phyloP scores from a whole-genome alignment of 2,329 filamentous ascomycete genomes.

The Fusarium chaquense region DNA sequence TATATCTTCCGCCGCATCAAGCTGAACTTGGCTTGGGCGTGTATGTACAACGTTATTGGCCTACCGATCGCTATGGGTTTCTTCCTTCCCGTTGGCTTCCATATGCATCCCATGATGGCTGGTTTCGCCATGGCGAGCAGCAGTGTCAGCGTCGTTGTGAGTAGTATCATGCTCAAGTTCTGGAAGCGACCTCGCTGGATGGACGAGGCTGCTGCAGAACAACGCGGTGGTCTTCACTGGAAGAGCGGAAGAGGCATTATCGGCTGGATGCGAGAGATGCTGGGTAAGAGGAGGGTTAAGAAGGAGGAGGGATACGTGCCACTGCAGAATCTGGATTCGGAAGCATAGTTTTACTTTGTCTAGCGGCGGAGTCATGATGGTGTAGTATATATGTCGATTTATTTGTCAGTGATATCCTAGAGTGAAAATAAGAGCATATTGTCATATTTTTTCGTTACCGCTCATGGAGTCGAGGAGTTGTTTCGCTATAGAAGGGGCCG shows the following conservation, averaged over 20 bases:
- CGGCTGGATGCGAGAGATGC: constrained; percentile 57
- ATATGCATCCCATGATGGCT: constrained; percentile 93
- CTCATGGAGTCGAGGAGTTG: background rate
- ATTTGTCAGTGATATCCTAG: constrained; percentile 25
- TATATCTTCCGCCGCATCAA: constrained; percentile 94
- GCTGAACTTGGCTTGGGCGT: constrained; percentile 92
- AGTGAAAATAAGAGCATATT: constrained; percentile 20
- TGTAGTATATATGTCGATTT: constrained; percentile 12
- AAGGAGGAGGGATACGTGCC: constrained; percentile 71
- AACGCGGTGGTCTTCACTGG: constrained; percentile 61
- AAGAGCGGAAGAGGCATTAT: constrained; percentile 59
- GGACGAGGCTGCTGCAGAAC: constrained; percentile 75
- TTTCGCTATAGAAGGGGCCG: background rate
- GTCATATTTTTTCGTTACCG: background rate
- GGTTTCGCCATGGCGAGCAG: constrained; percentile 94
- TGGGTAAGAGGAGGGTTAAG: constrained; percentile 53
- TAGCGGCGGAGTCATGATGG: constrained; percentile 27
- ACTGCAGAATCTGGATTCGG: constrained; percentile 63
- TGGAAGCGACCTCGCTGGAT: constrained; percentile 91
- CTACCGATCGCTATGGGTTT: constrained; percentile 97
- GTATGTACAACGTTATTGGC: constrained; percentile 90
- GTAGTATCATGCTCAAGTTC: constrained; percentile 84
- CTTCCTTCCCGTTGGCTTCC: constrained; percentile 88
- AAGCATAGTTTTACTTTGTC: constrained; percentile 17
- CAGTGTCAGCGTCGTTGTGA: constrained; percentile 89